These are phyloP conservation scores for Barnettozyma sp. DNA, from an alignment of 805 yeast genomes.

Conservation along the genomic window DNA sequence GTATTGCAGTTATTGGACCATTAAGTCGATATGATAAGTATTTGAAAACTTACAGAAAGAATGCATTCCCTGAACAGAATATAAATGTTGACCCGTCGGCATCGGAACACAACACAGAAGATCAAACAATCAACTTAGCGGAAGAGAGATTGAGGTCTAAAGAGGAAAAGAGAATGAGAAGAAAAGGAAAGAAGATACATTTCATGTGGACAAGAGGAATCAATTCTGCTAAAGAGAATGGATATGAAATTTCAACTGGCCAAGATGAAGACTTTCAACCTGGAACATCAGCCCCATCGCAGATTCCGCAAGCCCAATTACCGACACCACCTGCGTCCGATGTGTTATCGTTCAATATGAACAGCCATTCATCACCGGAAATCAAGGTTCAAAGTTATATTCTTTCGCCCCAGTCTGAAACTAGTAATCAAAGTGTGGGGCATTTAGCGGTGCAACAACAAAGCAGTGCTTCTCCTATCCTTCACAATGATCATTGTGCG, in stretches of 20 bases:
- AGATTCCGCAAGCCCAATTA: background rate
- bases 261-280: no score
- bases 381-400: background rate
- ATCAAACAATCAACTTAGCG: background rate
- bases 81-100: background rate
- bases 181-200: background rate
- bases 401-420: background rate
- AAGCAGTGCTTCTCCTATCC: background rate
- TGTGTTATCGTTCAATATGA: background rate
- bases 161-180: constrained; percentile 2
- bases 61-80: constrained; percentile 1
- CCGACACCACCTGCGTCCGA: constrained; percentile 1
- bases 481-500: background rate
- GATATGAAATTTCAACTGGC: no score
- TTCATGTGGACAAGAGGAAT: background rate
- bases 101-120: background rate
- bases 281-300: no score
- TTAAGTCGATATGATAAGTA: background rate
- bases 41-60: background rate
- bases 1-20: constrained; percentile 2
- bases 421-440: background rate
- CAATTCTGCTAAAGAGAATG: background rate
- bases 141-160: background rate
- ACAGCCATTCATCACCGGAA: background rate
- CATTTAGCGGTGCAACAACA: no score